Evolutionary conservation across 2,329 filamentous ascomycete species (phyloP), one percentile per base, ranked within the genome.

Genomic region (Claviceps arundinis): DNA sequence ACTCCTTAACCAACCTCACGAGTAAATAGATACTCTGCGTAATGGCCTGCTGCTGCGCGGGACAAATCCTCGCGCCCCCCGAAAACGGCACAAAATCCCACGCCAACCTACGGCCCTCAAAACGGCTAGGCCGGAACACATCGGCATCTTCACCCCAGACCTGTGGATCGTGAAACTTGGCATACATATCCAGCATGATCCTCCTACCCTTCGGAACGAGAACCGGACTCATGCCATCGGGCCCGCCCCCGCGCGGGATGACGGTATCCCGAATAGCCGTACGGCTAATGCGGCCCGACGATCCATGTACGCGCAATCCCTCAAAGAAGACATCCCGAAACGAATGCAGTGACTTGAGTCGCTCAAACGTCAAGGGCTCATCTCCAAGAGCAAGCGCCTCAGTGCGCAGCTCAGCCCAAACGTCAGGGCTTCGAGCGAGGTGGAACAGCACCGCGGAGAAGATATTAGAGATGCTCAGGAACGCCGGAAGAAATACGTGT

Each of bases 51-150:
- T 52, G 50, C 47, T 50, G 47, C 14, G 51, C 51, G 1, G 51
- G 51, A 38, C 51, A 53, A 14, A 53, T 51, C 19, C 52, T 37
- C 2, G 52, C 43, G 2, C 52, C 52, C 8, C 48, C 52, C 2
- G 47, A 50, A 41, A 53, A 53, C n/a, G 51, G 19, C 22, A 50
- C 51, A n/a, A 47, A 53, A 19, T 50, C 43, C 51, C 48, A 53
- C 2, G 14, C 46, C 17, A 42, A 48, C 4, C 38, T 24, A 6
- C 37, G 43, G 9, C 43, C 45, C 19, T 51, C 30, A n/a, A 51
- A 54, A 1, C 52, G 45, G 37, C 41, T 26, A 7, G 49, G 52
- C 13, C 52, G 38, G 17, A 54, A 54, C 5, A 30, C 34, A 19
- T 45, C 19, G 22, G 17, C 49, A n/a, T 48, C 52, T 6, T 51